Evolutionary conservation across 805 yeast genomes (phyloP).

Genomic region (Candida chauliodis): DNA sequence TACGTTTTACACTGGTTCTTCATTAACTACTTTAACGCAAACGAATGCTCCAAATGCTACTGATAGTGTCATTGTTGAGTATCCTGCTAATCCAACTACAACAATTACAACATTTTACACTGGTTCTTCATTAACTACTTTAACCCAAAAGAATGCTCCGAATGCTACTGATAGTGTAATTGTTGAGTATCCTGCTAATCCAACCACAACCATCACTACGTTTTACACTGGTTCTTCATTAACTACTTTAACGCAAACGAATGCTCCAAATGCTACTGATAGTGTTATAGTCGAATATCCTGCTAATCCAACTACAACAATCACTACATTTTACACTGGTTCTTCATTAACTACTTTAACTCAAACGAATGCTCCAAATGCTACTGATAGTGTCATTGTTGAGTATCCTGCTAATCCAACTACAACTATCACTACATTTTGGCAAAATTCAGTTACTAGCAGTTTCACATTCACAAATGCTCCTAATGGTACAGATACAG

Average conservation of each 20-base stretch:
- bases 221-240: background rate
- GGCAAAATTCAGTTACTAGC: conserved; percentile 10
- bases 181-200: conserved; percentile 12
- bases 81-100: conserved; percentile 11
- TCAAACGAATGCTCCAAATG: conserved; percentile 8
- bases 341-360: conserved; percentile 3
- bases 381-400: conserved; percentile 4
- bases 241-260: background rate
- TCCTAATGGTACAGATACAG: conserved; percentile 4
- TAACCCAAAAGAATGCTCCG: background rate
- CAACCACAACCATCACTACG: background rate
- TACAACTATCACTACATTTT: conserved; percentile 7
- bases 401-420: conserved; percentile 13
- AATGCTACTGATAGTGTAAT: conserved; percentile 9
- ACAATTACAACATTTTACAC: background rate
- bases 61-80: conserved; percentile 17
- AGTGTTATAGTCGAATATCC: conserved; percentile 3
- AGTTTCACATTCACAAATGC: conserved; percentile 1
- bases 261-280: background rate
- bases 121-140: conserved; percentile 4
- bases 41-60: conserved; percentile 13
- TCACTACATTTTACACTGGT: background rate
- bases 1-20: background rate
- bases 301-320: conserved; percentile 2
- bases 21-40: conserved; percentile 15